phyloP scores from a whole-genome alignment of 768 basidiomycete species.

The Boletus subparvulus region DNA sequence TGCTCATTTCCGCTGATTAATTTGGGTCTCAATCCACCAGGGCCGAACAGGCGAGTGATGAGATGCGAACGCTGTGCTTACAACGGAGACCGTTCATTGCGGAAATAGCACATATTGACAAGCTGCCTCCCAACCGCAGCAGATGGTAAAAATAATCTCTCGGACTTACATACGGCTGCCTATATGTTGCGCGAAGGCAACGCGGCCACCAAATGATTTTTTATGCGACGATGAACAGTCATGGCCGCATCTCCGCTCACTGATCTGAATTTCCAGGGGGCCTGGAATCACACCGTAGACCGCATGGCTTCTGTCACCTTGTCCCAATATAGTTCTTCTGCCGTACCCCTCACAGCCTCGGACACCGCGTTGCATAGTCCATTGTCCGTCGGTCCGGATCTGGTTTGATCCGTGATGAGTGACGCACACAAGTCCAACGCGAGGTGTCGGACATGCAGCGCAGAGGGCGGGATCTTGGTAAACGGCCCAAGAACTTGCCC shows the following conservation, averaged over 20 bases:
- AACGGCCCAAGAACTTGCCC: slow-evolving; percentile 80
- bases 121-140: slow-evolving; percentile 12
- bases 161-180: neutral
- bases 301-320: slow-evolving; percentile 32
- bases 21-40: neutral
- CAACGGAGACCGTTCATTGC: slow-evolving; percentile 3
- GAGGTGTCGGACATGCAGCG: slow-evolving; percentile 47
- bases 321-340: slow-evolving; percentile 31
- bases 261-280: neutral
- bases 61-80: slow-evolving; percentile 2
- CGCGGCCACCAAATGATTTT: neutral
- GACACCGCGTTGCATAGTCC: slow-evolving; percentile 23
- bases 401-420: slow-evolving; percentile 23
- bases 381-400: slow-evolving; percentile 13
- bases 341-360: slow-evolving; percentile 28
- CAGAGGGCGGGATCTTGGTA: slow-evolving; percentile 51
- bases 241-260: slow-evolving; percentile 3
- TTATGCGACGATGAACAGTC: neutral
- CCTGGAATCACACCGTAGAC: slow-evolving; percentile 27
- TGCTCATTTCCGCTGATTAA: slow-evolving; percentile 1
- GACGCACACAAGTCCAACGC: slow-evolving; percentile 60
- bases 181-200: neutral
- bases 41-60: neutral
- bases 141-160: slow-evolving; percentile 8
- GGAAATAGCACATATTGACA: slow-evolving; percentile 2